These are phyloP conservation scores for Hypocreales sp. DNA, from an alignment of 2,329 filamentous ascomycete species.

Conservation along the genomic window DNA sequence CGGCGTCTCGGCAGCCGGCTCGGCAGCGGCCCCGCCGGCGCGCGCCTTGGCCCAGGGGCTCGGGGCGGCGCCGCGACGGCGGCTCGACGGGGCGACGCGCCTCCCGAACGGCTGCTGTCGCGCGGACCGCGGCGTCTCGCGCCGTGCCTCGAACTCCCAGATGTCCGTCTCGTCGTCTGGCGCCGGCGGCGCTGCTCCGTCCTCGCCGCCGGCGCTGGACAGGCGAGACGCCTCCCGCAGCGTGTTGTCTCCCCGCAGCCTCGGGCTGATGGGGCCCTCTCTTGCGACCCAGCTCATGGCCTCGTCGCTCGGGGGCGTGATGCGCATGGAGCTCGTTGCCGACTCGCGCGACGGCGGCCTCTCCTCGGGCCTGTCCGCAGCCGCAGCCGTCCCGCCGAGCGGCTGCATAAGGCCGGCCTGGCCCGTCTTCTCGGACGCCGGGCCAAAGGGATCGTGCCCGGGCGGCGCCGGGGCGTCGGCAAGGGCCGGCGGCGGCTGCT, in stretches of 20 bases:
- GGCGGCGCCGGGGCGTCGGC: constrained; percentile 4
- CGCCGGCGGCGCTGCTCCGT: constrained; percentile 4
- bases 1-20: constrained; percentile 2
- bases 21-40: constrained; percentile 2
- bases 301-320: constrained; percentile 16
- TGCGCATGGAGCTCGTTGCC: constrained; percentile 16
- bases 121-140: constrained; percentile 21
- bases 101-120: constrained; percentile 15
- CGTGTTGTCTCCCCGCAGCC: constrained; percentile 18
- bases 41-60: constrained; percentile 23
- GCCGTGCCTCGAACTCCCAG: constrained; percentile 41
- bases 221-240: constrained; percentile 12
- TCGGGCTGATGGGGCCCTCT: constrained; percentile 20
- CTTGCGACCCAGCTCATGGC: constrained; percentile 28
- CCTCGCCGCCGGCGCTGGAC: constrained; percentile 2
- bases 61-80: constrained; percentile 13
- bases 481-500: constrained; percentile 8
- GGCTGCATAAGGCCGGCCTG: constrained; percentile 18
- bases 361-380: constrained; percentile 1
- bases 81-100: constrained; percentile 6
- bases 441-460: constrained; percentile 15
- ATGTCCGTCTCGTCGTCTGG: constrained; percentile 32
- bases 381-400: constrained; percentile 10
- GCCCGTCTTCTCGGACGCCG: constrained; percentile 10
- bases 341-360: constrained; percentile 9